Conservation (phyloP, 2,329 filamentous ascomycete species). For the Penicillium sp. region DNA sequence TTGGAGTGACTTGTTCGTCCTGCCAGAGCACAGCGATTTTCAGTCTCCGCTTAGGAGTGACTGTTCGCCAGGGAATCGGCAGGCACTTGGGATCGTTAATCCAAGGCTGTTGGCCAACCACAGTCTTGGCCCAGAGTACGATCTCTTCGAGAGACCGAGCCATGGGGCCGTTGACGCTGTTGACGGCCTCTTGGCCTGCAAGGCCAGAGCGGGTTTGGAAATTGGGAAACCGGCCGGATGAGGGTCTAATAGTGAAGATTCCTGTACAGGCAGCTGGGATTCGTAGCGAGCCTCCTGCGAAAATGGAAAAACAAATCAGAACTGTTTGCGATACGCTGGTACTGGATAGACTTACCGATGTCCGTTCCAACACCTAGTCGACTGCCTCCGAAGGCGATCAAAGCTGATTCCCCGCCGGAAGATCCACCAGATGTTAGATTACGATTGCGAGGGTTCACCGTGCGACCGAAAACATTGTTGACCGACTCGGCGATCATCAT, state of each 20-base stretch:
- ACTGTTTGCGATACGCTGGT: neutral
- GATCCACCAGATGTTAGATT: constrained; percentile 40
- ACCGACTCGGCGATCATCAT: constrained; percentile 52
- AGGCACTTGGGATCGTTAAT: constrained; percentile 60
- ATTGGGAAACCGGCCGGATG: constrained; percentile 27
- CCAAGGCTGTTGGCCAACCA: constrained; percentile 60
- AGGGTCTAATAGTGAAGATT: neutral
- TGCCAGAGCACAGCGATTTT: constrained; percentile 64
- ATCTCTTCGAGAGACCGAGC: constrained; percentile 61
- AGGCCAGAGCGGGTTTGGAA: constrained; percentile 56
- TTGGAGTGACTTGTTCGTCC: constrained; percentile 65
- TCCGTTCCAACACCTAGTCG: constrained; percentile 44
- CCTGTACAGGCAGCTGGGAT: neutral
- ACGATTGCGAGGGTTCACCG: constrained; percentile 41
- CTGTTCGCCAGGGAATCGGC: constrained; percentile 60
- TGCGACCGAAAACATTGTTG: constrained; percentile 49
- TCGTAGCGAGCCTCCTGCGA: neutral
- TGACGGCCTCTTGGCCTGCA: constrained; percentile 67
- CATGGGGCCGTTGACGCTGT: constrained; percentile 68
- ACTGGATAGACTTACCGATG: constrained; percentile 31
- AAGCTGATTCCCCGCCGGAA: constrained; percentile 41
- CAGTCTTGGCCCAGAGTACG: constrained; percentile 56
- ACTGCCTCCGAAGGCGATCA: constrained; percentile 37
- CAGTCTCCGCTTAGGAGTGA: constrained; percentile 38
- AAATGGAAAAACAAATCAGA: neutral